A percentile compares a stretch with the other conserved stretches of the same genome.
Evolutionary conservation across 345 rosid species (phyloP).

Genomic region (Leavenworthia alabamica): DNA sequence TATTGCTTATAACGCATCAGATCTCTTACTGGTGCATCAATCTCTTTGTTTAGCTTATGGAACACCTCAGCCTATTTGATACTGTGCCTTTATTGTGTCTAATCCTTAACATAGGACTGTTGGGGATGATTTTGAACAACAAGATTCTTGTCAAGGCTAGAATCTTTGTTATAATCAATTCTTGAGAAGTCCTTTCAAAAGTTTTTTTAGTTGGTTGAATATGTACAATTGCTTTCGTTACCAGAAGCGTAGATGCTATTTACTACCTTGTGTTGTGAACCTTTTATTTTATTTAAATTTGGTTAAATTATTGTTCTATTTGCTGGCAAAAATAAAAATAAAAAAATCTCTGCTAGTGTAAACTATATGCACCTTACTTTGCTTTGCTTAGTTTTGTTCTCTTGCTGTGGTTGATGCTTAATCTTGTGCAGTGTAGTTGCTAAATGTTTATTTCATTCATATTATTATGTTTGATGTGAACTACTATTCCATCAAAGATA

Average conservation of each 20-base stretch:
- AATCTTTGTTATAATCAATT: too few relatives aligned
- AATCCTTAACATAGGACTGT: too few relatives aligned
- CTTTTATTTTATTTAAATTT: neutral
- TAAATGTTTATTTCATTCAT: neutral
- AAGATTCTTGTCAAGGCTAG: too few relatives aligned
- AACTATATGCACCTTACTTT: neutral
- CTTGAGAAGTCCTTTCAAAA: too few relatives aligned
- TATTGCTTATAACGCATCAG: too few relatives aligned
- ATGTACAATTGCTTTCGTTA: neutral
- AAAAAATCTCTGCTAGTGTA: neutral
- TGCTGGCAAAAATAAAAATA: neutral
- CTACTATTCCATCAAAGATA: neutral
- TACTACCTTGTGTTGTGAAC: neutral
- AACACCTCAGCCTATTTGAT: too few relatives aligned
- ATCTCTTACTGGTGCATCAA: too few relatives aligned
- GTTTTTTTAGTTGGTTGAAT: too few relatives aligned
- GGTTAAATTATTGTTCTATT: conserved; percentile 5
- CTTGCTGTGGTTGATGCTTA: neutral
- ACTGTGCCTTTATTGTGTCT: too few relatives aligned
- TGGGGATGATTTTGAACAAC: too few relatives aligned
- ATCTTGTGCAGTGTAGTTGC: conserved; percentile 7
- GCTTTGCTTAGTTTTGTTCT: neutral
- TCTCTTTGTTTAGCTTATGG: too few relatives aligned
- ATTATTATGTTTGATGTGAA: conserved; percentile 4
- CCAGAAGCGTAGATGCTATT: neutral